Evolutionary conservation across 75 land plant species (phyloP).

Genomic region (Sequoia sempervirens): DNA sequence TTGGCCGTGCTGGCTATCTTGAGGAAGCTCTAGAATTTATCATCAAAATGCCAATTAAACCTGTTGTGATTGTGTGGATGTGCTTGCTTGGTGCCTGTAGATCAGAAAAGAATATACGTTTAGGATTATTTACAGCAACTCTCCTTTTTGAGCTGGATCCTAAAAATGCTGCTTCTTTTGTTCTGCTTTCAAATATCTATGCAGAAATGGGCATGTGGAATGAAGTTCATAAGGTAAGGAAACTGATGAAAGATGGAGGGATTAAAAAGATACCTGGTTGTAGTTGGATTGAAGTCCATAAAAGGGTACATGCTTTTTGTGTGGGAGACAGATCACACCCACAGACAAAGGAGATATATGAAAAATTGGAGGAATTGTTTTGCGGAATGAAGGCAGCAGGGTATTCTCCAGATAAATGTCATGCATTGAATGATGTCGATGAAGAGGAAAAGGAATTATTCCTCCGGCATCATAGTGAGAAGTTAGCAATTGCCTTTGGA

Average conservation of each 20-base stretch:
- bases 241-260: background rate
- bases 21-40: too few species aligned
- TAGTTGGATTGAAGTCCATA: too few species aligned
- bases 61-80: background rate
- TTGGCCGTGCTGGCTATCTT: too few species aligned
- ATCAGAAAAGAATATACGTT: constrained; percentile 6
- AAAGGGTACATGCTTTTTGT: too few species aligned
- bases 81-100: constrained; percentile 3
- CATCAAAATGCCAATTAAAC: too few species aligned
- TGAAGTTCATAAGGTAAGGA: background rate
- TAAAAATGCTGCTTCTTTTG: constrained; percentile 3
- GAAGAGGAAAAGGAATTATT: background rate
- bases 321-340: too few species aligned
- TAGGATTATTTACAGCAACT: constrained; percentile 1
- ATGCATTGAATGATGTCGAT: background rate
- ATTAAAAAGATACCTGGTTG: background rate
- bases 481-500: background rate
- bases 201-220: constrained; percentile 3
- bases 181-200: constrained; percentile 12
- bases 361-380: background rate
- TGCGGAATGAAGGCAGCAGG: background rate
- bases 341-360: too few species aligned
- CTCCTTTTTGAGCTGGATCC: too few species aligned
- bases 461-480: background rate
- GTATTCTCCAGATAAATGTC: background rate